These are phyloP conservation scores for Ceratobasidium sp. DNA, from an alignment of 1,284 basidiomycete genomes.

Conservation along the genomic window DNA sequence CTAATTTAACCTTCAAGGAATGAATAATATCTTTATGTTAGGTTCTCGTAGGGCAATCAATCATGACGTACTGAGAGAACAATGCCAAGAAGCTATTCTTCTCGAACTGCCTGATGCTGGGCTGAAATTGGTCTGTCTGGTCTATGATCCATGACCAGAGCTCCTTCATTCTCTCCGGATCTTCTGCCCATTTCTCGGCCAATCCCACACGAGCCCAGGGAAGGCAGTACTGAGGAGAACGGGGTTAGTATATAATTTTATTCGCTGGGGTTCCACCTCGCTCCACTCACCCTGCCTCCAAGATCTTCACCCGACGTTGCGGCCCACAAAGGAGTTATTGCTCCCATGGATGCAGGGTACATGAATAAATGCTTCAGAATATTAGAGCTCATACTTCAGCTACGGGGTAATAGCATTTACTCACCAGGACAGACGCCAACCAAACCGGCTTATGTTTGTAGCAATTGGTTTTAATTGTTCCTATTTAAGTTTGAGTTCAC, in stretches of 20 bases:
- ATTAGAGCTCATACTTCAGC: background rate
- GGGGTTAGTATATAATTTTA: too few relatives aligned
- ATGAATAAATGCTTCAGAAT: slow-evolving; percentile 34
- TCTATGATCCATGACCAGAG: slow-evolving; percentile 43
- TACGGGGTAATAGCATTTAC: background rate
- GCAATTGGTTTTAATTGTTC: slow-evolving; percentile 28
- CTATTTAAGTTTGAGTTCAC: slow-evolving; percentile 2
- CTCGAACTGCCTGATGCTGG: slow-evolving; percentile 37
- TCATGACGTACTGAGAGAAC: slow-evolving; percentile 16
- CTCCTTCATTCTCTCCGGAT: slow-evolving; percentile 36
- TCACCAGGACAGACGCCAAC: slow-evolving; percentile 27
- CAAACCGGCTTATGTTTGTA: slow-evolving; percentile 34
- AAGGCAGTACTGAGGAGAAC: slow-evolving; percentile 22
- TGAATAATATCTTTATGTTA: slow-evolving; percentile 13
- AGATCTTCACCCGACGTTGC: slow-evolving; percentile 36
- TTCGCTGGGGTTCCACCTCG: background rate
- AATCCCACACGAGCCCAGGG: slow-evolving; percentile 44
- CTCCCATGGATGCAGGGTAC: slow-evolving; percentile 44
- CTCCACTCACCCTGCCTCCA: slow-evolving; percentile 40
- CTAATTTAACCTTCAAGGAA: slow-evolving; percentile 22
- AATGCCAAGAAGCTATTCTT: slow-evolving; percentile 11
- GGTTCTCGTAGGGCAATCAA: slow-evolving; percentile 7
- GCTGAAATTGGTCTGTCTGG: slow-evolving; percentile 37
- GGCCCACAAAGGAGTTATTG: slow-evolving; percentile 42
- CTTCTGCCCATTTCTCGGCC: slow-evolving; percentile 41